Conservation (phyloP, 176 grass and related monocot species). For the Rhynchospora breviuscula region DNA sequence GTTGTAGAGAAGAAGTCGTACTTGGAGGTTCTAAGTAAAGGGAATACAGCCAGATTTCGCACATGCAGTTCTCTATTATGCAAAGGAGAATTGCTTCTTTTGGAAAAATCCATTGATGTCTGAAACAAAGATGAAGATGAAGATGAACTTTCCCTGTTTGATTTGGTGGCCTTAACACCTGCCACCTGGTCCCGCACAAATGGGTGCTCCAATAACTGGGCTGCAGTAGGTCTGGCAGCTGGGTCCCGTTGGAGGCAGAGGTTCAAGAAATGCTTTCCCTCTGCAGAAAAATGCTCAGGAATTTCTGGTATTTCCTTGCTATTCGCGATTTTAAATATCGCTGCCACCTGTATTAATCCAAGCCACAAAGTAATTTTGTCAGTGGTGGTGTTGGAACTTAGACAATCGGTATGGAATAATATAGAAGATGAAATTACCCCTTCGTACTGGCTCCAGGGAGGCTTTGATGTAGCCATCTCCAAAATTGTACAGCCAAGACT, state of each 20-base stretch:
- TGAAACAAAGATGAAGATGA: constrained; percentile 22
- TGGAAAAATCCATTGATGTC: constrained; percentile 27
- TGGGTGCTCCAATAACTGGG: constrained; percentile 66
- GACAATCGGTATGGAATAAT: constrained; percentile 1
- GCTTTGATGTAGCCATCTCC: constrained; percentile 91
- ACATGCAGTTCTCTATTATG: constrained; percentile 32
- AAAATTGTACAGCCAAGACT: constrained; percentile 98
- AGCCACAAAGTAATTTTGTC: background rate
- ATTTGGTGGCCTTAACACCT: constrained; percentile 32
- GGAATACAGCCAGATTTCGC: constrained; percentile 37
- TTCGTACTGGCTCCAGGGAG: constrained; percentile 95
- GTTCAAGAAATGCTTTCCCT: constrained; percentile 70
- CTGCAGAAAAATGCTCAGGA: constrained; percentile 65
- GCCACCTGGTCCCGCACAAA: constrained; percentile 67
- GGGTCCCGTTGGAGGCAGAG: constrained; percentile 93
- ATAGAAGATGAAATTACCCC: constrained; percentile 45
- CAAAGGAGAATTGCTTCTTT: constrained; percentile 76
- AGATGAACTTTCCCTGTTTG: constrained; percentile 27
- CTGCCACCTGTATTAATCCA: constrained; percentile 60
- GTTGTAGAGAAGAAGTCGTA: constrained; percentile 24
- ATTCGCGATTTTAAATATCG: constrained; percentile 99
- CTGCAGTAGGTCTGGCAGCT: constrained; percentile 70
- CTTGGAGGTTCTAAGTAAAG: constrained; percentile 36
- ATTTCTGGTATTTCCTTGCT: constrained; percentile 98
- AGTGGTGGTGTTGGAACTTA: constrained; percentile 23